These are phyloP conservation scores for Albizia julibrissin DNA, from an alignment of 306 rosid genomes.

Conservation along the genomic window DNA sequence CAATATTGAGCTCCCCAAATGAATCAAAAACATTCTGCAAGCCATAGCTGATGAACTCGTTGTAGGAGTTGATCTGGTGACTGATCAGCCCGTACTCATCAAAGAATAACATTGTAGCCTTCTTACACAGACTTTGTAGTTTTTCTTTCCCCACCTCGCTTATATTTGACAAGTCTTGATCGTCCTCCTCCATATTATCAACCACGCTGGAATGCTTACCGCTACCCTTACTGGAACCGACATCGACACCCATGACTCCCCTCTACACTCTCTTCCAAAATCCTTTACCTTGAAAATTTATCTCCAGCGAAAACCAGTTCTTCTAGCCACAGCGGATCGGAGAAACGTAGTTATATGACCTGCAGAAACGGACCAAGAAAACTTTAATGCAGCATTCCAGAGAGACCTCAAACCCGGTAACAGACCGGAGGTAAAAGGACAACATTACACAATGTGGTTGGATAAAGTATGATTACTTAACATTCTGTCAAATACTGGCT, in stretches of 20 bases:
- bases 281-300: background rate
- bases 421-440: background rate
- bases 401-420: background rate
- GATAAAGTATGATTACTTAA: background rate
- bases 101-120: conserved; percentile 62
- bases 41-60: conserved; percentile 55
- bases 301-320: background rate
- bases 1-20: conserved; percentile 67
- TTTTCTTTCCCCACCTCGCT: conserved; percentile 45
- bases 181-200: conserved; percentile 44
- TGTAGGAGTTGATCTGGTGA: conserved; percentile 86
- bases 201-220: conserved; percentile 21
- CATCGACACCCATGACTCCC: conserved; percentile 54
- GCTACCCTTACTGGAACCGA: conserved; percentile 54
- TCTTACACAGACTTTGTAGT: conserved; percentile 49
- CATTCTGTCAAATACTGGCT: background rate
- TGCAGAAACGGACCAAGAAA: background rate
- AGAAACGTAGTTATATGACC: background rate
- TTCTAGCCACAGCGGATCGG: background rate
- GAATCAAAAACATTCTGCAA: conserved; percentile 62
- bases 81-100: conserved; percentile 72
- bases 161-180: conserved; percentile 4
- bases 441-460: background rate
- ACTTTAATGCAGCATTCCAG: background rate
- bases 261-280: background rate